Percentiles rank a stretch among this genome's conserved stretches.
These are phyloP conservation scores for Tubosaeta sp. DNA, from an alignment of 768 basidiomycete species.

Conservation along the genomic window DNA sequence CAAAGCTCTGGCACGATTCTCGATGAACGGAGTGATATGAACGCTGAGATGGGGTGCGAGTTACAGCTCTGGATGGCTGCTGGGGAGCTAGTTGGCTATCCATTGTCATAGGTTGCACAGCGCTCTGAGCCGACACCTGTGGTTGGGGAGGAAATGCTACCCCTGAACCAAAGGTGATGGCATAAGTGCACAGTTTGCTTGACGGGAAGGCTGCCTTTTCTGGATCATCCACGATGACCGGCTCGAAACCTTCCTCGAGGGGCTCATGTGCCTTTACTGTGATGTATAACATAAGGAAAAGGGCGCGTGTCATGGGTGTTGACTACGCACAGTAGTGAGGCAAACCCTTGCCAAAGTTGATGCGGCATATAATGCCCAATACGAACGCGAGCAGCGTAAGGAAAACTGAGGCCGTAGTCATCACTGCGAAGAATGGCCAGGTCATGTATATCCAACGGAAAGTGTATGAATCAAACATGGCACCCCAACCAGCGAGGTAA, in stretches of 20 bases:
- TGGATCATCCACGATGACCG: conserved; percentile 29
- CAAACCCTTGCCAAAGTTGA: conserved; percentile 78
- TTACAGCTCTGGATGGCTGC: conserved; percentile 34
- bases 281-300: conserved; percentile 1
- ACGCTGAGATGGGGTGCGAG: conserved; percentile 25
- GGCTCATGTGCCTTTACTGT: conserved; percentile 55
- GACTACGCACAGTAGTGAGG: conserved; percentile 54
- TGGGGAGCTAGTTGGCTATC: conserved; percentile 1
- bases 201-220: conserved; percentile 67
- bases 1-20: conserved; percentile 2
- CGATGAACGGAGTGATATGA: conserved; percentile 26
- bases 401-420: conserved; percentile 53
- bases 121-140: conserved; percentile 35
- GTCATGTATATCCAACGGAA: conserved; percentile 75
- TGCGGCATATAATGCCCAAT: conserved; percentile 61
- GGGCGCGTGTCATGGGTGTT: not conserved
- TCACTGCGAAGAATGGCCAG: conserved; percentile 72
- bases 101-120: conserved; percentile 16
- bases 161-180: conserved; percentile 34
- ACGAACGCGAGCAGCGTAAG: conserved; percentile 53
- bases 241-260: conserved; percentile 41
- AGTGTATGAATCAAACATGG: conserved; percentile 67
- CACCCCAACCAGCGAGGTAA: conserved; percentile 65
- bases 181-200: conserved; percentile 51
- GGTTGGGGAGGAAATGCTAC: conserved; percentile 33